These are phyloP conservation scores for Trypanosoma cruzi DNA, from an alignment of 208 protist genomes.

Conservation along the genomic window DNA sequence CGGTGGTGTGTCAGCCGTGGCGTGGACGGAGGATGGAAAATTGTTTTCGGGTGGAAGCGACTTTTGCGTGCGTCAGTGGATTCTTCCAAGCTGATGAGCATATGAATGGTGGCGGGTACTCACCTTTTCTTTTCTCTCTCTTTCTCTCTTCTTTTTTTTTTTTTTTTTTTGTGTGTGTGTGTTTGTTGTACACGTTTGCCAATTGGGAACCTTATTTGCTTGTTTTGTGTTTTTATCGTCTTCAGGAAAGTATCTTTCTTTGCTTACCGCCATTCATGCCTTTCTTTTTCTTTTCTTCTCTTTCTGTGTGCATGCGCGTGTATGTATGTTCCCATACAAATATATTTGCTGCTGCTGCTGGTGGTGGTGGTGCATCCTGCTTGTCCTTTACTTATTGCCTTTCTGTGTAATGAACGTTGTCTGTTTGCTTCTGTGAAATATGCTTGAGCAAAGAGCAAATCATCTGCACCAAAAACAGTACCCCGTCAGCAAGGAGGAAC, in stretches of 20 bases:
- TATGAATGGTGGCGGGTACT: background rate
- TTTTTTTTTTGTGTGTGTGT: background rate
- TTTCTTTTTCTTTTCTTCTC: too few species aligned
- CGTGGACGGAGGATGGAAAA: slow-evolving; percentile 20
- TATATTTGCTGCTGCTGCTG: too few species aligned
- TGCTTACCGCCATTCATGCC: too few species aligned
- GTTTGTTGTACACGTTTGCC: too few species aligned
- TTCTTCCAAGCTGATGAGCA: background rate
- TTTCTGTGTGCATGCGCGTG: too few species aligned
- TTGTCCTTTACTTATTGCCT: too few species aligned
- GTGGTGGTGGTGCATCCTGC: too few species aligned
- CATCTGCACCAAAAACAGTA: background rate
- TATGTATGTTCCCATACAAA: too few species aligned
- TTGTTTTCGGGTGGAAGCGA: slow-evolving; percentile 40
- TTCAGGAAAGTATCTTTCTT: too few species aligned
- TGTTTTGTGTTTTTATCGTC: too few species aligned
- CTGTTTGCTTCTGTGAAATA: background rate
- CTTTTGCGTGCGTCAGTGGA: slow-evolving; percentile 43
- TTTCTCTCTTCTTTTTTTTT: background rate
- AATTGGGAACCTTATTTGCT: too few species aligned
- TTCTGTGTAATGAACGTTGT: too few species aligned
- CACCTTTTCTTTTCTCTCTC: background rate
- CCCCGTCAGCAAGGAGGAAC: background rate
- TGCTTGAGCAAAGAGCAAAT: background rate
- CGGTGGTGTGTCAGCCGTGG: slow-evolving; percentile 39